Evolutionary conservation across 371 early-diverging fungal species (phyloP), one percentile per base, ranked within the genome.

Genomic region (Haplosporangium sp.): DNA sequence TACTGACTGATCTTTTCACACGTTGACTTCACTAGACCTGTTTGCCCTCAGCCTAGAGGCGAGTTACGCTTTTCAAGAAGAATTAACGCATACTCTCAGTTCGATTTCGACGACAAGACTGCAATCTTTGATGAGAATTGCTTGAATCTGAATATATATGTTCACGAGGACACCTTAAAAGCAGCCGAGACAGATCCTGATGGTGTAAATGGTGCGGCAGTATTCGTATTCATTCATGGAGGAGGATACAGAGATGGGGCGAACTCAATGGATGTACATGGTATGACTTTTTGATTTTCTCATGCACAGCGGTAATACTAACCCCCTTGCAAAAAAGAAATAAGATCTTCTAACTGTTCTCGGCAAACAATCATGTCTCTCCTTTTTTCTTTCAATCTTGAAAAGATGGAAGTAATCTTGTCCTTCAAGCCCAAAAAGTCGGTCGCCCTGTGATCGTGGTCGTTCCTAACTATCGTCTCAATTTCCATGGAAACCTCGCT

Each of bases 111-210:
- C 27, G 75, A 75, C 48, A 44, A 69, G 15, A 58, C 63, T 0
- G 52, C 58, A 1, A 52, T 59, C 15, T 68, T 71, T 55, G 68
- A 67, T n/a, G 81, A 74, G 13, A 55, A 65, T 17, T 76, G 83
- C 57, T 61, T 84, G 13, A 75, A 79, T 19, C 45, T 84, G 44
- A 82, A 84, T 56, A 72, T 84, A 11, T 77, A 48, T 71, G 77
- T 76, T 0, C 84, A 71, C 35, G 61, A 61, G 15, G 66, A 72
- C 15, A 73, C 61, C 1, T 58, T 77, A 11, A 27, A 50, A 8
- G 56, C 37, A 20, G 65, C 42, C 13, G 56, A 39, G 11, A 45
- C 58, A 9, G 20, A 34, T n/a, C 6, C 44, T 9, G 39, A 8
- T 37, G 50, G 55, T 17, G 27, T 27, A 27, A 27, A 27, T 27